Base-by-base conservation (phyloP, 2,329 filamentous ascomycete genomes). In the Penicillium sp. region DNA sequence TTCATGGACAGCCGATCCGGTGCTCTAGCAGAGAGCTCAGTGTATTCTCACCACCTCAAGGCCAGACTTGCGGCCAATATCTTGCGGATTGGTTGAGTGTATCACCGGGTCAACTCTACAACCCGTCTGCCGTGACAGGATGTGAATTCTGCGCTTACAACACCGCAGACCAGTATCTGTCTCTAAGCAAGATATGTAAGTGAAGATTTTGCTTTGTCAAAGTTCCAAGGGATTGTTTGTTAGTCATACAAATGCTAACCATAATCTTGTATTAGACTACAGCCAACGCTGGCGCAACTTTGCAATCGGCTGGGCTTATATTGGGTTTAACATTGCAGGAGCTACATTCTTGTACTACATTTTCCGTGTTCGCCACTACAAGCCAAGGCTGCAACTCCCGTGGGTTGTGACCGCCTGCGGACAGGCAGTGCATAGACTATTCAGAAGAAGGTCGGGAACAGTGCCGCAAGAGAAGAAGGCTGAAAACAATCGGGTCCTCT, bases 11-110 rank as follows among this genome's bases (percentile, higher is more conserved):
- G 0, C 45, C 73, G 0, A 84, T 93, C 29, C 60, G 68, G 0
- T 96, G 91, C 70, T 83, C 88, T 0, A 58, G 68, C 6, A 88
- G 87, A 66, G 91, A 96, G 69, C 79, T 83, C 54, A 76, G 89
- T 18, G 67, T 73, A n/a, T 86, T 96, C 65, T 70, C 82, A 9
- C 85, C 90, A 0, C 78, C 82, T 0, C 52, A 69, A 1, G 78
- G 79, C n/a, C 53, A 74, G 61, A 87, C 80, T 0, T 92, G 89
- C 65, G 65, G 58, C 0, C 64, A 81, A 12, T 92, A 88, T 65
- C 67, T 90, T 60, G 43, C 55, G 0, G 29, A 62, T 0, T 88
- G 82, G 61, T 80, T 85, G 1, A 39, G 56, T 0, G 36, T 54
- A 0, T 68, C 74, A 0, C 82, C 82, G 1, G 87, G 85, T 0